A percentile compares a stretch with the other conserved stretches of the same genome.
Evolutionary conservation across 768 basidiomycete species (phyloP).

Genomic region (Pleurotus citrinopileatus): DNA sequence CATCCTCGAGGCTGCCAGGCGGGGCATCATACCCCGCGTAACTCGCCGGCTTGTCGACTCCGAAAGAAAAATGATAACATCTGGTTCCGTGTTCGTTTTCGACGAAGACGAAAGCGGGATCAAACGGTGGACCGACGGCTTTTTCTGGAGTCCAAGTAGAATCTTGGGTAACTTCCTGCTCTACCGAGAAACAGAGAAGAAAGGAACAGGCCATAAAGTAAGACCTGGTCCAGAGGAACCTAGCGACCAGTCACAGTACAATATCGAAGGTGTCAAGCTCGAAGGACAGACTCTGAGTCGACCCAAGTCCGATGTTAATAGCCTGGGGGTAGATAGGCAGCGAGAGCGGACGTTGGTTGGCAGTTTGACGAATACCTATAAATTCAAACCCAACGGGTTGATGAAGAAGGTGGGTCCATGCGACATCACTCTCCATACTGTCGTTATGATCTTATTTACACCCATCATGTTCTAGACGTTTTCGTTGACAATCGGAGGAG

Average conservation of each 20-base stretch:
- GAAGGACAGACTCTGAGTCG: constrained; percentile 57
- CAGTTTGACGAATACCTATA: constrained; percentile 88
- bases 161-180: constrained; percentile 94
- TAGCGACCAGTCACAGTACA: constrained; percentile 31
- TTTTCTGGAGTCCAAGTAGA: constrained; percentile 90
- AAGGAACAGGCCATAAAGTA: constrained; percentile 61
- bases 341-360: constrained; percentile 84
- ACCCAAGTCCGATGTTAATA: constrained; percentile 48
- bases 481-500: constrained; percentile 81
- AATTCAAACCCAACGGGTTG: constrained; percentile 89
- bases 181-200: constrained; percentile 91
- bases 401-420: constrained; percentile 90
- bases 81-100: constrained; percentile 94
- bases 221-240: constrained; percentile 37
- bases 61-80: constrained; percentile 90
- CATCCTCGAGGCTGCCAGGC: constrained; percentile 90
- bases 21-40: constrained; percentile 88
- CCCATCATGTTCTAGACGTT: constrained; percentile 64
- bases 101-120: constrained; percentile 97
- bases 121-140: constrained; percentile 98
- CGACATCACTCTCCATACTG: not conserved
- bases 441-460: constrained; percentile 7
- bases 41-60: constrained; percentile 90
- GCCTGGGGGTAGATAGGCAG: constrained; percentile 57
- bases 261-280: constrained; percentile 21